Base-by-base conservation (phyloP, 805 yeast species). In the Candida lessepsii region DNA sequence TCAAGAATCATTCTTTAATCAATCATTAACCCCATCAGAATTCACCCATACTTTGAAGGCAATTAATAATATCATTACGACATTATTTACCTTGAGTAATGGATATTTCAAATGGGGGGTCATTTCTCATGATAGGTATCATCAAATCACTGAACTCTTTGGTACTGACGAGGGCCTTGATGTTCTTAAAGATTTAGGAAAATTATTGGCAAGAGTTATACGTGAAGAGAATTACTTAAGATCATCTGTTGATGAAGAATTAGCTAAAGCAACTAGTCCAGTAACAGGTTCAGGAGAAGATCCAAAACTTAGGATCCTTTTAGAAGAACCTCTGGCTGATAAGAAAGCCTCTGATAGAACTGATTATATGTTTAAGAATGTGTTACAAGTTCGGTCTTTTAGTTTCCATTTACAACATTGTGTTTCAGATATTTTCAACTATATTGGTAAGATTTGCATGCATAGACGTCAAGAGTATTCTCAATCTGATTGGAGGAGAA, bases 151-250 rank as follows among this genome's bases (percentile, higher is more conserved):
- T 1, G 58, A 60, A 1, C 51, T 65, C 4, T 73, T 76, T 50
- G 68, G 72, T 2, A 57, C 59, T 2, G 67, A 63, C 1, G 46
- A 50, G 13, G 82, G 83, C 2, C 50, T 69, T 11, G 44, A 53
- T 1, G 24, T 78, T 4, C 47, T 82, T 8, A 47, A 56, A 10
- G 60, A 65, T 23, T 53, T 83, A 31, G 70, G 75, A 0, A 40
- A 54, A 19, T 54, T 83, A n/a, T 68, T 77, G 38, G 63, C 74
- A 42, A 67, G 83, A 42, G 60, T 75, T 13, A 65, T 78, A 0
- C 46, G 74, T 9, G 93, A 84, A 57, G 90, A 83, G 46, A 71
- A 73, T 39, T 50, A 66, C 4, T 50, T 83, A 5, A 72, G 82
- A 25, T 50, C 72, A 0, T 46, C 55, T 2, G 65, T 79, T 41